Evolutionary conservation across 805 yeast genomes (phyloP).

Genomic region (Metschnikowia similis): DNA sequence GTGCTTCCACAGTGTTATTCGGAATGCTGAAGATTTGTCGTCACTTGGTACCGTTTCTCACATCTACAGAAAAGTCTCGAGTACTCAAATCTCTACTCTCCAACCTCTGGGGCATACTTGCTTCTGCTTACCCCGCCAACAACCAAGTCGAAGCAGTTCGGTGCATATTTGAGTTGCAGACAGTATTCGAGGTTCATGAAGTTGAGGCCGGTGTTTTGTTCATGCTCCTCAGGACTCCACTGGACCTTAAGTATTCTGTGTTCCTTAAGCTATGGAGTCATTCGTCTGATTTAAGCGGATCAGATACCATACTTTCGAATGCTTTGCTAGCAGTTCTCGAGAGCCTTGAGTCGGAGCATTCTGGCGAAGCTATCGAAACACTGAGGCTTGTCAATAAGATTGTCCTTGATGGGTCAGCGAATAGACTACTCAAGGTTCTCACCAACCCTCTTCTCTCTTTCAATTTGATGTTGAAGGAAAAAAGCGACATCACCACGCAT

Average conservation of each 20-base stretch:
- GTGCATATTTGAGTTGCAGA: conserved; percentile 57
- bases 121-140: conserved; percentile 43
- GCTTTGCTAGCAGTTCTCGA: conserved; percentile 71
- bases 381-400: conserved; percentile 47
- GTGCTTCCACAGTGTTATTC: conserved; percentile 3
- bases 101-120: conserved; percentile 53
- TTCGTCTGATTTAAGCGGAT: conserved; percentile 47
- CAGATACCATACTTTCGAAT: conserved; percentile 47
- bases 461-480: conserved; percentile 29
- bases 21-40: conserved; percentile 39
- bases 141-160: conserved; percentile 70
- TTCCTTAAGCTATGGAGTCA: conserved; percentile 74
- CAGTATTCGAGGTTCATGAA: conserved; percentile 46
- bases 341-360: conserved; percentile 15
- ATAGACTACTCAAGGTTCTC: conserved; percentile 56
- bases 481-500: conserved; percentile 26
- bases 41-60: conserved; percentile 27
- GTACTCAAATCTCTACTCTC: conserved; percentile 40
- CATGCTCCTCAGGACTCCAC: conserved; percentile 41
- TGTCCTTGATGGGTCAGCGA: conserved; percentile 50
- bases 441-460: conserved; percentile 50
- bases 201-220: conserved; percentile 72
- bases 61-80: conserved; percentile 29
- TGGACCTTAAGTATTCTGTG: conserved; percentile 39
- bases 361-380: conserved; percentile 25